A percentile compares a stretch with the other conserved stretches of the same genome.
phyloP scores from a whole-genome alignment of 2,329 filamentous ascomycete species.

The Lachnellula arida region DNA sequence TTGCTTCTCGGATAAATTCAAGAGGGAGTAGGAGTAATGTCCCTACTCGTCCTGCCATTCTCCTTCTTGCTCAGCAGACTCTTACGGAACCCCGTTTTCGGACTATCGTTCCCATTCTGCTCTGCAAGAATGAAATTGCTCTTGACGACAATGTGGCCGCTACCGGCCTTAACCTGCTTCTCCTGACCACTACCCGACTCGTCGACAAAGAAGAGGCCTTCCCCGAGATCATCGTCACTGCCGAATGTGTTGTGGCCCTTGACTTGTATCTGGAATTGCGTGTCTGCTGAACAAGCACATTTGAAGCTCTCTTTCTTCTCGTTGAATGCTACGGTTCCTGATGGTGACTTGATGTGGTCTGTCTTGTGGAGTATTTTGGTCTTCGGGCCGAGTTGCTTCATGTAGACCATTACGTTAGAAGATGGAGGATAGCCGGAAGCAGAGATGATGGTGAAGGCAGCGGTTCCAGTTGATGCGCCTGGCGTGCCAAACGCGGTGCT shows the following conservation, averaged over 20 bases:
- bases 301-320: conserved; percentile 66
- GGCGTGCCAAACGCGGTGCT: conserved; percentile 52
- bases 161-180: conserved; percentile 70
- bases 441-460: conserved; percentile 73
- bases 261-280: conserved; percentile 80
- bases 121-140: conserved; percentile 62
- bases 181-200: conserved; percentile 65
- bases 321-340: conserved; percentile 63
- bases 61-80: conserved; percentile 54
- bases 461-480: conserved; percentile 63
- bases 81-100: conserved; percentile 43
- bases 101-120: conserved; percentile 34
- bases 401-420: conserved; percentile 71
- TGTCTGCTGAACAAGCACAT: conserved; percentile 70
- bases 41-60: conserved; percentile 34
- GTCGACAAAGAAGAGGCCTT: conserved; percentile 86
- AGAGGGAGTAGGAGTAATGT: conserved; percentile 36
- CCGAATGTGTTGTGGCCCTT: conserved; percentile 83
- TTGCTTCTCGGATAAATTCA: neutral
- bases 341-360: conserved; percentile 74
- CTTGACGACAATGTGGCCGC: conserved; percentile 66
- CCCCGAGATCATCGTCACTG: conserved; percentile 77
- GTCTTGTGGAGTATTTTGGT: conserved; percentile 85
- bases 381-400: conserved; percentile 64
- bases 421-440: conserved; percentile 72